Base-by-base conservation (phyloP, 805 yeast species). In the Sugiyamaella valdiviana region DNA sequence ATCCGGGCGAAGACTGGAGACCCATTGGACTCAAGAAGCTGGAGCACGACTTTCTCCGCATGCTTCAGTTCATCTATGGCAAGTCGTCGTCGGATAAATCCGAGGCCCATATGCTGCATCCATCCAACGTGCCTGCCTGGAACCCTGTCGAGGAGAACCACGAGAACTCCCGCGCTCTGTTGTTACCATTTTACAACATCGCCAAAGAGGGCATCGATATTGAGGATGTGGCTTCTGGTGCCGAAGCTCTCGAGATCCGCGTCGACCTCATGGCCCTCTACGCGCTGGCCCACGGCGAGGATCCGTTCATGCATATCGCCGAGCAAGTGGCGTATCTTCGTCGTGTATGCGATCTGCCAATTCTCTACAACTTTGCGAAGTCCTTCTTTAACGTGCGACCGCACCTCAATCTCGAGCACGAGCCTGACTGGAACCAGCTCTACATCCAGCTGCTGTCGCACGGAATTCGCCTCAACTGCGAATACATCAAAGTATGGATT, bases 111-210 rank as follows among this genome's bases (percentile, higher is more conserved):
- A 19, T 6, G 9, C 17, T 38, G 21, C 42, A 14, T 21, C 9
- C 26, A 10, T n/a, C 19, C 10, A 19, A 20, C 7, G 14, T 14
- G 7, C 41, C 42, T 16, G 32, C 32, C 7, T 26, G 32, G 42
- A 39, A 39, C 15, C 42, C 42, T 4, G 32, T 26, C 4, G 23
- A 20, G 21, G 23, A 17, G 23, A 26, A n/a, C 10, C 32, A 26
- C 32, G 14, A 26, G n/a, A n/a, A 46, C 22, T 35, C 50, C 16
- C 23, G 23, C 16, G 16, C 32, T 9, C 22, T 46, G 24, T 15
- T 46, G 24, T 21, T 46, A 21, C 50, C 50, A 17, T 46, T 46
- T 43, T 46, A 26, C 29, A 48, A 46, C 35, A 16, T 46, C 17
- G 16, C 42, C 6, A 16, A 15, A 7, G 50, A 36, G 16, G 10